Percentiles rank a stretch among this genome's conserved stretches.
Evolutionary conservation across 805 yeast genomes (phyloP).

Genomic region (Metschnikowia kunwiensis): DNA sequence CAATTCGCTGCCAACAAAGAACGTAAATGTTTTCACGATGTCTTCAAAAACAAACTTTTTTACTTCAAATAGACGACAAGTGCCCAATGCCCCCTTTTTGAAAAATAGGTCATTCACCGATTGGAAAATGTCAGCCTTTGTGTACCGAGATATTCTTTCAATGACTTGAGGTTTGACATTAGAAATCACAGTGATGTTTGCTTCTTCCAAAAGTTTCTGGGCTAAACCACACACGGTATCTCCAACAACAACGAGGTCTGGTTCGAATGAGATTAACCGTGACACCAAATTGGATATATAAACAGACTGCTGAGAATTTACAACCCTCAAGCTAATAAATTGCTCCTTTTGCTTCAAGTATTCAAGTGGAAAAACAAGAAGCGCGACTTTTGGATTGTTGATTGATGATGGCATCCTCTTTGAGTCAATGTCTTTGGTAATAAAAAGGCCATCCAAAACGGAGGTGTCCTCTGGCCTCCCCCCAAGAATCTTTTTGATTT

Average conservation of each 20-base stretch:
- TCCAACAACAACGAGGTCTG: slow-evolving; percentile 76
- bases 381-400: slow-evolving; percentile 67
- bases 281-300: slow-evolving; percentile 78
- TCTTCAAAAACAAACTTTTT: slow-evolving; percentile 58
- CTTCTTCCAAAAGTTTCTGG: slow-evolving; percentile 61
- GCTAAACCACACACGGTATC: slow-evolving; percentile 84
- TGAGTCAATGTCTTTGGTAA: slow-evolving; percentile 78
- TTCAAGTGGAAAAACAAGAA: slow-evolving; percentile 87
- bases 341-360: slow-evolving; percentile 74
- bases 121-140: slow-evolving; percentile 80
- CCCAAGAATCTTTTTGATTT: slow-evolving; percentile 81
- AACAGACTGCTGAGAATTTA: slow-evolving; percentile 83
- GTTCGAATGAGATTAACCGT: slow-evolving; percentile 69
- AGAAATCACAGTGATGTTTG: slow-evolving; percentile 77
- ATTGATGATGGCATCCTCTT: slow-evolving; percentile 71
- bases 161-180: slow-evolving; percentile 80
- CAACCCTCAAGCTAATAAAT: slow-evolving; percentile 77
- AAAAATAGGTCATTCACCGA: slow-evolving; percentile 83
- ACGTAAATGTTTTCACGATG: slow-evolving; percentile 67
- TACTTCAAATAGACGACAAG: slow-evolving; percentile 69
- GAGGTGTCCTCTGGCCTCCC: slow-evolving; percentile 59
- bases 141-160: slow-evolving; percentile 70
- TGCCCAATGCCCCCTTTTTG: slow-evolving; percentile 59
- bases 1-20: slow-evolving; percentile 70
- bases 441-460: slow-evolving; percentile 73